A percentile compares a stretch with the other conserved stretches of the same genome.
Evolutionary conservation across 345 rosid species (phyloP).

Genomic region (Anastatica hierochuntica): DNA sequence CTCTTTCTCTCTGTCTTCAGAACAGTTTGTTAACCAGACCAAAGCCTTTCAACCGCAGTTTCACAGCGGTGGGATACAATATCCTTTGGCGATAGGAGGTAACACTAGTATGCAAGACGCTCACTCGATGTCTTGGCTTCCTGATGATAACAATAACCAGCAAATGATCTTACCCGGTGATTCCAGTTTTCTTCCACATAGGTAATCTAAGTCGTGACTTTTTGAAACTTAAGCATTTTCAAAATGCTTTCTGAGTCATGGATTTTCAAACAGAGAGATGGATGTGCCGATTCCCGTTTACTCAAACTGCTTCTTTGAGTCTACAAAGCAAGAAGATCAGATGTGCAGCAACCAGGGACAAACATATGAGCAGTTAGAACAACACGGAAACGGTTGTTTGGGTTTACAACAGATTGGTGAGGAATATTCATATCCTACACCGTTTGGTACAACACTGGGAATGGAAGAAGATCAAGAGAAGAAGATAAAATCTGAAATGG

Average conservation of each 20-base stretch:
- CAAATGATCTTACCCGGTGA: slow-evolving; percentile 46
- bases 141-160: slow-evolving; percentile 46
- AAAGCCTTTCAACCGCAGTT: slow-evolving; percentile 33
- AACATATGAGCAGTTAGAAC: slow-evolving; percentile 39
- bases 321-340: slow-evolving; percentile 40
- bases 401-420: slow-evolving; percentile 46
- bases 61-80: slow-evolving; percentile 46
- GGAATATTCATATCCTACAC: slow-evolving; percentile 31
- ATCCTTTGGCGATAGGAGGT: slow-evolving; percentile 49
- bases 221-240: neutral
- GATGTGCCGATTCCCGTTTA: slow-evolving; percentile 47
- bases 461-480: slow-evolving; percentile 38
- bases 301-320: slow-evolving; percentile 41
- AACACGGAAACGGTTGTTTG: slow-evolving; percentile 37
- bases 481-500: slow-evolving; percentile 41
- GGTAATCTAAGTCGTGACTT: slow-evolving; percentile 28
- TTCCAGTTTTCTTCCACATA: slow-evolving; percentile 40
- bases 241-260: neutral
- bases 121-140: slow-evolving; percentile 59
- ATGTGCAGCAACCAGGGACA: slow-evolving; percentile 38
- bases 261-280: slow-evolving; percentile 35
- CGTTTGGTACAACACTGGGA: slow-evolving; percentile 17
- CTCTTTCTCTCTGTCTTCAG: neutral
- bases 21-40: neutral
- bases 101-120: slow-evolving; percentile 39